Conservation (phyloP, 2,329 filamentous ascomycete species). For the Penicillium occitanis region DNA sequence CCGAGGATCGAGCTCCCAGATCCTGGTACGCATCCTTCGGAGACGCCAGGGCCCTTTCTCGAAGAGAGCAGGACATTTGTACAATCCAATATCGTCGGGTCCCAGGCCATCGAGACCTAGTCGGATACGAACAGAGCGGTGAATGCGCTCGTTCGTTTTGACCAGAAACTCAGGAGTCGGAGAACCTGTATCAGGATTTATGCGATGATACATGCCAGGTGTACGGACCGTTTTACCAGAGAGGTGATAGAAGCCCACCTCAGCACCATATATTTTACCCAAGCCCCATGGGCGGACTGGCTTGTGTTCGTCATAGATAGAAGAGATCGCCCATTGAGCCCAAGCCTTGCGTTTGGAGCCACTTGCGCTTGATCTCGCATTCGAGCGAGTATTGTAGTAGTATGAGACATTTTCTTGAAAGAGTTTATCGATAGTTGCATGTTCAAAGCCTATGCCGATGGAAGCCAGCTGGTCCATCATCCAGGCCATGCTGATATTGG, state of each 20-base stretch:
- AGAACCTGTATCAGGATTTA: not conserved
- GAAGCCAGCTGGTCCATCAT: not conserved
- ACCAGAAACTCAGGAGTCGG: not conserved
- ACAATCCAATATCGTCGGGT: not conserved
- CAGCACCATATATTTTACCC: not conserved
- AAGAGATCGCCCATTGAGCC: not conserved
- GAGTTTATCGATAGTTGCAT: not conserved
- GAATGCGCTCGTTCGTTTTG: not conserved
- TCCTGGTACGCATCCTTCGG: not conserved
- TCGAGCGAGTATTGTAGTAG: not conserved
- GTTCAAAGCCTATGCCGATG: not conserved
- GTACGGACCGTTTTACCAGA: not conserved
- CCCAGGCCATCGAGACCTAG: not conserved
- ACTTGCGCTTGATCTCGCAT: not conserved
- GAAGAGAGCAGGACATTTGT: not conserved
- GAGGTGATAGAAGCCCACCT: not conserved
- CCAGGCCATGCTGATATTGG: constrained; percentile 2
- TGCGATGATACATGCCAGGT: not conserved
- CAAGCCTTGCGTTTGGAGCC: not conserved
- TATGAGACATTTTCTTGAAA: not conserved
- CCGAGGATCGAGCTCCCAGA: not conserved
- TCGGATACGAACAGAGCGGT: not conserved
- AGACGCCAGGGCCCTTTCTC: not conserved
- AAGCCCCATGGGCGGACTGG: not conserved
- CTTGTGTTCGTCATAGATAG: not conserved